Base-by-base conservation (phyloP, 2,329 filamentous ascomycete genomes). In the Diaporthe aspalathi region DNA sequence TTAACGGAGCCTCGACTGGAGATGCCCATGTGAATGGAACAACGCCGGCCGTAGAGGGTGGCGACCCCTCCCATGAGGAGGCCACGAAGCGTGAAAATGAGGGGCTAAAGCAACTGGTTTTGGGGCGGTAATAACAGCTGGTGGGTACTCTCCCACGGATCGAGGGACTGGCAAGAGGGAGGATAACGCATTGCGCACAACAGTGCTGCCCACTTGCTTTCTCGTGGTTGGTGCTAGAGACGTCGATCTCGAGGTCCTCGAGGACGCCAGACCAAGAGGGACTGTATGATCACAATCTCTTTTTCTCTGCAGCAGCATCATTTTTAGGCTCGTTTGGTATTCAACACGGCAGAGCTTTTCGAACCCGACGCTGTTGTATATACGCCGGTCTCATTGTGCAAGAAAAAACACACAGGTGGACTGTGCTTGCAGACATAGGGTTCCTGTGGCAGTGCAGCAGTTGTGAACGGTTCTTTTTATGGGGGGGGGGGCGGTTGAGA, bases 101-200 rank as follows among this genome's bases (percentile, higher is more conserved):
- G 27, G 67, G 32, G 40, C 67, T 17, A 29, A 70, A 57, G 68
- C 68, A 72, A 60, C 43, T 54, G 62, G 57, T 63, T 27, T 32
- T 62, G 62, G 71, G 68, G 35, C 71, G 70, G 62, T 72, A 68
- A 68, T 63, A 40, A 49, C 3, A 47, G 38, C 47, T 29, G 50
- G 43, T 11, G 22, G 45, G 47, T 32, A 16, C 12, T 16, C 66
- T 16, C 66, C 32, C 38, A 43, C 29, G 54, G 54, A 57, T 40
- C 49, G 38, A 67, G 27, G 56, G 67, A 8, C 47, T 45, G 50
- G 22, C 24, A 22, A 29, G 20, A 50, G 24, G 67, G 29, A 60
- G 57, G 53, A 47, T 60, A 29, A 35, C 57, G 63, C 43, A 62
- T 38, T 38, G 47, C 38, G 22, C 56, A 63, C 38, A 68, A 16